Evolutionary conservation across 2,329 filamentous ascomycete genomes (phyloP).

Genomic region (Aspergillus novofumigatus): DNA sequence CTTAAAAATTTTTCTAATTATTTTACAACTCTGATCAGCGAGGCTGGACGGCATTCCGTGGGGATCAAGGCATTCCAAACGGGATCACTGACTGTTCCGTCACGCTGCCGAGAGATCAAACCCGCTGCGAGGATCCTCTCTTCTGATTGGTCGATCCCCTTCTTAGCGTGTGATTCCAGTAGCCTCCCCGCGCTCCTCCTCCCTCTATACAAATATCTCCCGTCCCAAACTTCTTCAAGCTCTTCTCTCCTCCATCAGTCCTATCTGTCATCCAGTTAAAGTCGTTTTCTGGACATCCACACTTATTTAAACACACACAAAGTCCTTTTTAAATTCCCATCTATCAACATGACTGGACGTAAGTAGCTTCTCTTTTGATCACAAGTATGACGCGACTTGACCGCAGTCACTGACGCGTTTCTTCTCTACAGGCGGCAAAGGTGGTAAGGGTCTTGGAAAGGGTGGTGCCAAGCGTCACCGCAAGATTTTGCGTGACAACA

Average conservation of each 20-base stretch:
- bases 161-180: slow-evolving; percentile 36
- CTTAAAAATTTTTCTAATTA: slow-evolving; percentile 14
- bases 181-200: slow-evolving; percentile 22
- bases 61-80: slow-evolving; percentile 24
- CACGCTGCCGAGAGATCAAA: slow-evolving; percentile 27
- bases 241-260: slow-evolving; percentile 21
- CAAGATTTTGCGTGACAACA: slow-evolving; percentile 99
- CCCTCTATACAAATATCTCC: slow-evolving; percentile 40
- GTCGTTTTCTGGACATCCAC: slow-evolving; percentile 18
- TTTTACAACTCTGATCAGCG: slow-evolving; percentile 14
- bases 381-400: slow-evolving; percentile 8
- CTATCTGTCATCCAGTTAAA: slow-evolving; percentile 22
- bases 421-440: slow-evolving; percentile 70
- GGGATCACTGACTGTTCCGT: slow-evolving; percentile 23
- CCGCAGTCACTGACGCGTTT: slow-evolving; percentile 43
- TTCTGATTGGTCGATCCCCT: slow-evolving; percentile 34
- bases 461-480: slow-evolving; percentile 97
- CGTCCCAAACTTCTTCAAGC: slow-evolving; percentile 21
- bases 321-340: slow-evolving; percentile 26
- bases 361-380: slow-evolving; percentile 33
- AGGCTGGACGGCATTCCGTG: slow-evolving; percentile 14
- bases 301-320: slow-evolving; percentile 22
- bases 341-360: slow-evolving; percentile 57
- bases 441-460: slow-evolving; percentile 97
- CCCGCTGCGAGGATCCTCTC: slow-evolving; percentile 22